Evolutionary conservation across 768 basidiomycete species (phyloP), one percentile per base, ranked within the genome.

Genomic region (Trametopsis cervina): DNA sequence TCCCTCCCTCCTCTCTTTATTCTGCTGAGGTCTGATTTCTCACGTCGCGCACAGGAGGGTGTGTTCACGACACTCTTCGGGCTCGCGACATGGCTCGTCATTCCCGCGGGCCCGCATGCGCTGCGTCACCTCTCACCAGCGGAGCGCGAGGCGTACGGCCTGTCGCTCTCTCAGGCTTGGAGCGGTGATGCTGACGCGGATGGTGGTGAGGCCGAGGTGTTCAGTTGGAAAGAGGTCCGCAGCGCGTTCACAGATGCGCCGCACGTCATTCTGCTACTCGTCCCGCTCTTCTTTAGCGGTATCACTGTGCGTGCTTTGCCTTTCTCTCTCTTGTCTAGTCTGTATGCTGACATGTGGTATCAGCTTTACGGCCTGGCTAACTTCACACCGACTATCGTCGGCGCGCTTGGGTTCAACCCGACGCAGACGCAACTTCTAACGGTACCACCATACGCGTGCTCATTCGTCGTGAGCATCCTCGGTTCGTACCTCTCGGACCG

Each of bases 401-500:
- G 46, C 12, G 52, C 56, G n/a, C 56, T 68, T 12, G 65, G 66
- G 4, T 58, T 64, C 44, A 44, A 52, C 3, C 51, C 58, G 12
- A 53, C 40, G 11, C 50, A 45, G 21, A 59, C 63, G 4, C 63
- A 68, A 27, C 55, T 67, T 15, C 15, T 33, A 15, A 33, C 29
- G 7, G 29, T 33, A 33, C 63, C 64, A 11, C 64, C 66, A 1
- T 66, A 59, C 44, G 60, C 63, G 1, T 57, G 54, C 39, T 51
- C 54, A 27, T 61, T 58, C 42, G 54, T 46, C 36, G 35, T 58
- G 15, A 37, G 56, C 0, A 63, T 70, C 15, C 49, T 64, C 21
- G 60, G 65, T 4, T 71, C 78, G 3, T 71, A 70, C 54, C 57
- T 81, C 9, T 80, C 79, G 17, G 80, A 83, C 53, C 65, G 64